Conservation (phyloP, 441 rosid species). For the Erodium texanum region DNA sequence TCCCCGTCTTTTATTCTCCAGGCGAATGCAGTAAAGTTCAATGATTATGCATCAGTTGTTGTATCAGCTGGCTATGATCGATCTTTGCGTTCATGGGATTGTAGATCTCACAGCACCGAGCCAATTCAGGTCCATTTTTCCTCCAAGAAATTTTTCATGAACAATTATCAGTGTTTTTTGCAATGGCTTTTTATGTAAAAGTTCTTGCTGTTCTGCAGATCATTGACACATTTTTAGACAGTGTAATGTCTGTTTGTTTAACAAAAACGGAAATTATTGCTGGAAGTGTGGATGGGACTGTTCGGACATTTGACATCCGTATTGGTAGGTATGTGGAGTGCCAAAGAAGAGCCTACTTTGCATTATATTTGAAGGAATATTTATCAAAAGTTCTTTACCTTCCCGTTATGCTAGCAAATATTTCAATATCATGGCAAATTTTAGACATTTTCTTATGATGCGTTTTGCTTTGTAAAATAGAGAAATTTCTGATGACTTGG, state of each 20-base stretch:
- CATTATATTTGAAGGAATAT: neutral
- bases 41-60: conserved; percentile 65
- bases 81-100: conserved; percentile 86
- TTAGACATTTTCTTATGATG: neutral
- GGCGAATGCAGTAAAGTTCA: conserved; percentile 92
- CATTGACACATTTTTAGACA: conserved; percentile 68
- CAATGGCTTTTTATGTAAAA: neutral
- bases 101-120: conserved; percentile 85
- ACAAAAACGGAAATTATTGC: conserved; percentile 85
- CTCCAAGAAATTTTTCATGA: neutral
- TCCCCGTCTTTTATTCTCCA: conserved; percentile 16
- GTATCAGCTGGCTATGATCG: conserved; percentile 93
- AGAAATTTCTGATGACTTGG: conserved; percentile 77
- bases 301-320: conserved; percentile 87
- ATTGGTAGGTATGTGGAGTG: conserved; percentile 57
- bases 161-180: neutral
- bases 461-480: conserved; percentile 24
- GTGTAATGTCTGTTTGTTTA: conserved; percentile 89
- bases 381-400: neutral
- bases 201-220: conserved; percentile 35
- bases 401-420: neutral
- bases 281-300: conserved; percentile 97
- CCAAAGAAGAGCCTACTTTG: neutral
- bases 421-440: neutral
- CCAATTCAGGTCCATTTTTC: conserved; percentile 68